Evolutionary conservation across 2,329 filamentous ascomycete species (phyloP).

Genomic region (Balansia obtecta): DNA sequence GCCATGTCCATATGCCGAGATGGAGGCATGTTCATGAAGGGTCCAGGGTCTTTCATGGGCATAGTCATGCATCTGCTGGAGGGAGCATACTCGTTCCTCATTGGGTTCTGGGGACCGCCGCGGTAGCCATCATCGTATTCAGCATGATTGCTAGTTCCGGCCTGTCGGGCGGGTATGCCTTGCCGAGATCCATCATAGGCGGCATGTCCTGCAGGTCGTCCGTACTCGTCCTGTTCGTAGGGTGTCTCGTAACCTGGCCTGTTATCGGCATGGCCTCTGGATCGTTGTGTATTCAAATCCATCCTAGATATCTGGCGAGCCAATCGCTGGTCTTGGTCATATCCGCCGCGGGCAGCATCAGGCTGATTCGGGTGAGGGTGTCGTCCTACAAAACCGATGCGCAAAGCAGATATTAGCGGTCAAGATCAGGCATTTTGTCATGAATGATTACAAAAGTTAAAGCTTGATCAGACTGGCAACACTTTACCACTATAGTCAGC

Average conservation of each 20-base stretch:
- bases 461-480: not conserved
- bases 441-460: not conserved
- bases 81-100: slow-evolving; percentile 32
- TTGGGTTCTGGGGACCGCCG: slow-evolving; percentile 16
- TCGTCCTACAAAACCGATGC: slow-evolving; percentile 9
- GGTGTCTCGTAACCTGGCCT: slow-evolving; percentile 16
- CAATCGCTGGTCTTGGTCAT: slow-evolving; percentile 19
- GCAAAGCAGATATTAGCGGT: not conserved
- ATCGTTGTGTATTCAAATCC: slow-evolving; percentile 19
- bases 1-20: slow-evolving; percentile 30
- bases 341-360: slow-evolving; percentile 11
- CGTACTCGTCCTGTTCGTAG: slow-evolving; percentile 15
- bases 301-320: slow-evolving; percentile 22
- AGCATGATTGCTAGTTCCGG: slow-evolving; percentile 13
- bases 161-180: slow-evolving; percentile 15
- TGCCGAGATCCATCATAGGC: slow-evolving; percentile 16
- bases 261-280: slow-evolving; percentile 11
- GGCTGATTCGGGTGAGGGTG: slow-evolving; percentile 10
- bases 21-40: slow-evolving; percentile 23
- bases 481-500: slow-evolving; percentile 5
- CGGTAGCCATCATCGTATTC: slow-evolving; percentile 17
- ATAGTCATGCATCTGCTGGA: slow-evolving; percentile 50
- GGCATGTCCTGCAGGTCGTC: slow-evolving; percentile 15
- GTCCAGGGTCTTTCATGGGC: slow-evolving; percentile 36
- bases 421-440: not conserved